A percentile compares a stretch with the other conserved stretches of the same genome.
Evolutionary conservation across 2,329 filamentous ascomycete species (phyloP).

Genomic region (Onygenales sp.): DNA sequence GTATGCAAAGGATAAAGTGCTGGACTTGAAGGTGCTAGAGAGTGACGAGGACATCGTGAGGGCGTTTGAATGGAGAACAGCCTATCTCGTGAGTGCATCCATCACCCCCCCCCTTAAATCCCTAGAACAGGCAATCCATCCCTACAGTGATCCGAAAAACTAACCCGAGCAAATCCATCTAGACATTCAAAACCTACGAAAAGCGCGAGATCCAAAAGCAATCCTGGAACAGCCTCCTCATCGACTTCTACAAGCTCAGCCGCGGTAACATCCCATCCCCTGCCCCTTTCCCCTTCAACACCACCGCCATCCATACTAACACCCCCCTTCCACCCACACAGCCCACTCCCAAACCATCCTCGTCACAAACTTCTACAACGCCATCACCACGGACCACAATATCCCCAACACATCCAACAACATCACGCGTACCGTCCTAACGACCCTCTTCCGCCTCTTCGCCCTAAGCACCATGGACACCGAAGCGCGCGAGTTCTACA

Average conservation of each 20-base stretch:
- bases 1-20: conserved; percentile 18
- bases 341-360: conserved; percentile 42
- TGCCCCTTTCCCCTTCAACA: too few relatives aligned
- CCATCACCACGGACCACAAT: conserved; percentile 17
- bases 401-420: conserved; percentile 16
- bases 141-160: not conserved
- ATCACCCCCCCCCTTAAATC: not conserved
- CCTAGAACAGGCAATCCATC: not conserved
- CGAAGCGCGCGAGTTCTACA: conserved; percentile 36
- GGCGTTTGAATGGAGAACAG: conserved; percentile 37
- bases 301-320: not conserved
- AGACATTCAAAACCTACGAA: conserved; percentile 25
- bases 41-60: conserved; percentile 32
- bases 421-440: conserved; percentile 24
- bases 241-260: conserved; percentile 17
- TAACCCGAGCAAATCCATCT: not conserved
- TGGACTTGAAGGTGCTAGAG: conserved; percentile 20
- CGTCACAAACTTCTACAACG: conserved; percentile 36
- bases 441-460: conserved; percentile 39
- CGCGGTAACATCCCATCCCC: conserved; percentile 6
- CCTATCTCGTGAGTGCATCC: conserved; percentile 23
- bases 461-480: conserved; percentile 38
- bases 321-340: not conserved
- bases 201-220: conserved; percentile 35
- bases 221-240: conserved; percentile 35